Percentiles rank a stretch among this genome's conserved stretches.
Evolutionary conservation across 106 monocot genomes (phyloP).

Genomic region (Allium cepa): DNA sequence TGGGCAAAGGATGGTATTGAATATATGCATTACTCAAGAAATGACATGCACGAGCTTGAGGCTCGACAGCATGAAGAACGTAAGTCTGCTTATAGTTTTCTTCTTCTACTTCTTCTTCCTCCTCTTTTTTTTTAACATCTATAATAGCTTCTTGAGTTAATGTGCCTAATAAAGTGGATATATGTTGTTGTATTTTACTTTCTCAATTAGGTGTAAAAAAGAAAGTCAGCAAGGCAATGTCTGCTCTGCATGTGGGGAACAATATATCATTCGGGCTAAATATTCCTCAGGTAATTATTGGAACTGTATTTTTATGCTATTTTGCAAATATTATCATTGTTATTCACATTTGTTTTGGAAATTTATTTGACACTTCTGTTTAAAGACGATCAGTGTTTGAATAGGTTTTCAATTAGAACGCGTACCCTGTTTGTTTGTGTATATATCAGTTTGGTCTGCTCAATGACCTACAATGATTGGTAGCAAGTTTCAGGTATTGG

Average conservation of each 20-base stretch:
- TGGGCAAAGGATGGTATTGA: constrained; percentile 67
- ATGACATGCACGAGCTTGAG: constrained; percentile 23
- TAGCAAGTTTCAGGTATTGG: too few species aligned
- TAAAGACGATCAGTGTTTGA: too few species aligned
- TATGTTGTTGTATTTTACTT: background rate
- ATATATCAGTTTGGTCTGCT: too few species aligned
- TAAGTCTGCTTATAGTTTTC: constrained; percentile 14
- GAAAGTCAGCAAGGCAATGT: constrained; percentile 23
- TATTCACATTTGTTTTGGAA: background rate
- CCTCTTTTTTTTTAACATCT: background rate
- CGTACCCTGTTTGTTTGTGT: too few species aligned
- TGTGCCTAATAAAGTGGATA: background rate
- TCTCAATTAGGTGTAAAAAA: constrained; percentile 14
- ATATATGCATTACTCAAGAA: constrained; percentile 25
- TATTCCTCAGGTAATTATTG: constrained; percentile 13
- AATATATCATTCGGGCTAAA: constrained; percentile 10
- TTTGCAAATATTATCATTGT: background rate
- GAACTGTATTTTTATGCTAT: too few species aligned
- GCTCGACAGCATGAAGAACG: constrained; percentile 20
- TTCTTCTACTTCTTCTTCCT: background rate
- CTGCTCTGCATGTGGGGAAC: constrained; percentile 14
- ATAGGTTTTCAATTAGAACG: too few species aligned
- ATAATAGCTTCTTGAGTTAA: background rate
- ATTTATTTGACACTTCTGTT: background rate
- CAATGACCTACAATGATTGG: too few species aligned